These are phyloP conservation scores for Neofusicoccum sp. DNA, from an alignment of 2,329 filamentous ascomycete species.

Conservation along the genomic window DNA sequence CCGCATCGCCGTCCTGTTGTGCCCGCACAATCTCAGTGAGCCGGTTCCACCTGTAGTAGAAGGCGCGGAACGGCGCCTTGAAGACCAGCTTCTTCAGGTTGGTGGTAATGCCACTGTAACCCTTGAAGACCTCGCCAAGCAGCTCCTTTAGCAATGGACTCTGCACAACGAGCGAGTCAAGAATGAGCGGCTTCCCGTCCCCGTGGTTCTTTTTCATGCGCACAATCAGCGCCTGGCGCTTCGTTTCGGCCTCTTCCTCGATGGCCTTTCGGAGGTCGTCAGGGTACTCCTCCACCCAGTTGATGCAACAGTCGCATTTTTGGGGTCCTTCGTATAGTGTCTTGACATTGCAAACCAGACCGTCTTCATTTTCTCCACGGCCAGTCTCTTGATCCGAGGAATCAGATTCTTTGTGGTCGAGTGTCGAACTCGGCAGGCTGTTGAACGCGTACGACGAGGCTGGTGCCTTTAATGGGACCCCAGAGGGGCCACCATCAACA, in stretches of 20 bases:
- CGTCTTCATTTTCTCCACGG: too few species aligned
- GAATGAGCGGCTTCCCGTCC: slow-evolving; percentile 3
- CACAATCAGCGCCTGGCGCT: slow-evolving; percentile 22
- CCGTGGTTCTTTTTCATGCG: slow-evolving; percentile 20
- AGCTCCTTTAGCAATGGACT: slow-evolving; percentile 33
- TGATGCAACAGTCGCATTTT: slow-evolving; percentile 23
- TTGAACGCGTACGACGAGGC: too few species aligned
- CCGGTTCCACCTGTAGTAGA: slow-evolving; percentile 36
- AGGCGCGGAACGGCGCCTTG: slow-evolving; percentile 33
- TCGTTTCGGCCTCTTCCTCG: slow-evolving; percentile 23
- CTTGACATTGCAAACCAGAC: too few species aligned
- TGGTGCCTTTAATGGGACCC: too few species aligned
- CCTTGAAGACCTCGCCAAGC: slow-evolving; percentile 30
- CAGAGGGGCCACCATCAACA: too few species aligned
- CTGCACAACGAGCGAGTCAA: slow-evolving; percentile 35
- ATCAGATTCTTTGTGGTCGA: too few species aligned
- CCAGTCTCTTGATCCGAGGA: too few species aligned
- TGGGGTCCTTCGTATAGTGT: slow-evolving; percentile 23
- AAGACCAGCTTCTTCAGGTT: slow-evolving; percentile 33
- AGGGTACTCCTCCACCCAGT: slow-evolving; percentile 23
- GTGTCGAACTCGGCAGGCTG: too few species aligned
- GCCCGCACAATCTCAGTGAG: slow-evolving; percentile 26
- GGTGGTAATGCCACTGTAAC: slow-evolving; percentile 33
- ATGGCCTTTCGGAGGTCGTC: slow-evolving; percentile 21
- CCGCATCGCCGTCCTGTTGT: slow-evolving; percentile 30